Conservation (phyloP, 1,284 basidiomycete species). For the Moniliophthora roreri region DNA sequence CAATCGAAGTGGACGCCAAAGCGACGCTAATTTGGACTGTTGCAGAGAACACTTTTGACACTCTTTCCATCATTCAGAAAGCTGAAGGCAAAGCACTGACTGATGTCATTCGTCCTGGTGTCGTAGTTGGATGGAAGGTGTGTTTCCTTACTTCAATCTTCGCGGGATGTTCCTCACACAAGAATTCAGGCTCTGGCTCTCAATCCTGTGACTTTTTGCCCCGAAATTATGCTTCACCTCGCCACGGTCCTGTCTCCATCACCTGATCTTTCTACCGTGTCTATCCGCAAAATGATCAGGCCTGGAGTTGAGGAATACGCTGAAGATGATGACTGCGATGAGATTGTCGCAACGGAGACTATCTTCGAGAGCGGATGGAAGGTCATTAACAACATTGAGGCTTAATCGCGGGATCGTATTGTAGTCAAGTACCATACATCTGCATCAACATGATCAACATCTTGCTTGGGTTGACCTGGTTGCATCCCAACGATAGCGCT, state of each 20-base stretch:
- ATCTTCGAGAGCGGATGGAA: neutral
- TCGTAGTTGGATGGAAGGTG: slow-evolving; percentile 2
- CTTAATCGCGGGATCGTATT: no score
- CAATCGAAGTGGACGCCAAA: neutral
- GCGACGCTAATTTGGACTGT: neutral
- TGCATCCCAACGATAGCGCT: no score
- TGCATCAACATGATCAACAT: no score
- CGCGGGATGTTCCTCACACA: neutral
- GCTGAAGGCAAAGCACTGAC: neutral
- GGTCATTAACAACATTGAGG: neutral
- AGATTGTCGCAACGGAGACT: neutral
- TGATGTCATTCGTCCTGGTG: neutral
- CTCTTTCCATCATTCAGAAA: neutral
- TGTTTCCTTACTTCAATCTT: neutral
- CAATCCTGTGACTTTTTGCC: slow-evolving; percentile 5
- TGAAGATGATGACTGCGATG: neutral
- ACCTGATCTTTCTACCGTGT: neutral
- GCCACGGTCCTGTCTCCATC: slow-evolving; percentile 2
- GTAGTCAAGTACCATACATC: no score
- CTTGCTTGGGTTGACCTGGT: no score
- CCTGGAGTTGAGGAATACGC: slow-evolving; percentile 4
- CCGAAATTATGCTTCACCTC: slow-evolving; percentile 7
- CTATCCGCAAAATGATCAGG: neutral
- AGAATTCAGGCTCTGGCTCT: slow-evolving; percentile 4
- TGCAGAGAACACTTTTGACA: neutral